These are phyloP conservation scores for Dichotomocladium elegans DNA, from an alignment of 371 early-diverging fungal genomes.

Conservation along the genomic window DNA sequence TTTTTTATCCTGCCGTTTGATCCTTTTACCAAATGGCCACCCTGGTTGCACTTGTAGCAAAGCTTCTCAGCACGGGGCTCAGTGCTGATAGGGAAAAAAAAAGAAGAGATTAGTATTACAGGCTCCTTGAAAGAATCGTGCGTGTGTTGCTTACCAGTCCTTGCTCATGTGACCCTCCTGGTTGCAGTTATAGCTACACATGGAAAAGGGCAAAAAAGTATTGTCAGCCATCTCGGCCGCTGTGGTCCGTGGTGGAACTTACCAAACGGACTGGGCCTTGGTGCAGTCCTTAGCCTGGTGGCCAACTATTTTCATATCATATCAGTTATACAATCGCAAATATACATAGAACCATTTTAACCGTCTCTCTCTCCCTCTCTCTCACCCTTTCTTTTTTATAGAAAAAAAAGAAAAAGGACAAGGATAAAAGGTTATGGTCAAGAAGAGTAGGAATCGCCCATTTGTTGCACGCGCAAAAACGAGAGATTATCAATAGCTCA, in stretches of 20 bases:
- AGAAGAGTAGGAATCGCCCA: too few species aligned
- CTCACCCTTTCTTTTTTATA: too few species aligned
- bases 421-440: too few species aligned
- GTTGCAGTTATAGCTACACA: constrained; percentile 56
- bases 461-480: too few species aligned
- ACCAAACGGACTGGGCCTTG: constrained; percentile 56
- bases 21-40: constrained; percentile 52
- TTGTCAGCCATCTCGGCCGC: neutral
- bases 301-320: constrained; percentile 41
- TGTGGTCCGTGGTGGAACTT: constrained; percentile 14
- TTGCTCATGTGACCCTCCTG: constrained; percentile 56
- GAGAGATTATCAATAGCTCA: too few species aligned
- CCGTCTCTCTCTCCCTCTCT: neutral
- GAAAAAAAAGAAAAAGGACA: too few species aligned
- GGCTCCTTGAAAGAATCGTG: neutral
- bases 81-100: constrained; percentile 29
- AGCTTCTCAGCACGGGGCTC: constrained; percentile 56
- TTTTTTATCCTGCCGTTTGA: too few species aligned
- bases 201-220: neutral
- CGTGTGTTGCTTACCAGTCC: constrained; percentile 37
- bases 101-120: neutral
- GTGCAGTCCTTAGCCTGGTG: constrained; percentile 64
- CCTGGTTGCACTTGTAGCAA: constrained; percentile 59
- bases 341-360: neutral
- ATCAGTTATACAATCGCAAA: constrained; percentile 5